Evolutionary conservation across 2,329 filamentous ascomycete genomes (phyloP), one percentile per base, ranked within the genome.

Genomic region (Neofusicoccum sp.): DNA sequence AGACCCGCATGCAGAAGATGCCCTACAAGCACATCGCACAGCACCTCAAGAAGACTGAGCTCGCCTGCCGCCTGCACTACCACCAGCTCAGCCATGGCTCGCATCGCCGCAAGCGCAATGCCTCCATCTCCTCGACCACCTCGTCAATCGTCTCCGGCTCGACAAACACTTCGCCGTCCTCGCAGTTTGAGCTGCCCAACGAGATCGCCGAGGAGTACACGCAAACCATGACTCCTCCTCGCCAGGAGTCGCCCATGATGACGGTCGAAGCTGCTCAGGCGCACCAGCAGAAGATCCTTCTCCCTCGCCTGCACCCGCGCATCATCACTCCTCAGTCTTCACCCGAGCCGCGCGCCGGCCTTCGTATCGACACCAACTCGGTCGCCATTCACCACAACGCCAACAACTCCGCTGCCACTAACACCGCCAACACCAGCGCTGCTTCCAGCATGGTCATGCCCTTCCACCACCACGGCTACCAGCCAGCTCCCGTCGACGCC

Each of bases 11-110:
- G 69, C 89, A 93, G 70, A 93, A 93, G 78, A 91, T 93, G 86
- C 90, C 90, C 0, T 95, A 95, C 78, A 95, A 93, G 81, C 89
- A 93, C 73, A 95, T 95, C 71, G 90, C 90, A 62, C 85, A 88
- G 62, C 88, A 93, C 68, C 79, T 95, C 67, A 91, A 92, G 78
- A 96, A 95, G 81, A 95, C 90, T 0, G 90, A 95, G 78, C 81
- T 95, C 62, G 90, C 90, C 49, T 96, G 90, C 78, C 90, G 91
- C 64, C 84, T 96, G 64, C 91, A 95, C 76, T 93, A 91, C 73
- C 90, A 96, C 71, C 90, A 95, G 71, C 83, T 95, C 64, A 91
- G 88, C 65, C 90, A 92, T 72, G 89, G 89, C 62, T 90, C 85
- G 79, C 90, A 89, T 77, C 87, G 89, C 68, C 88, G 89, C 73